Evolutionary conservation across 1,139 yeast species (phyloP), one percentile per base, ranked within the genome.

Genomic region (Candida albicans): DNA sequence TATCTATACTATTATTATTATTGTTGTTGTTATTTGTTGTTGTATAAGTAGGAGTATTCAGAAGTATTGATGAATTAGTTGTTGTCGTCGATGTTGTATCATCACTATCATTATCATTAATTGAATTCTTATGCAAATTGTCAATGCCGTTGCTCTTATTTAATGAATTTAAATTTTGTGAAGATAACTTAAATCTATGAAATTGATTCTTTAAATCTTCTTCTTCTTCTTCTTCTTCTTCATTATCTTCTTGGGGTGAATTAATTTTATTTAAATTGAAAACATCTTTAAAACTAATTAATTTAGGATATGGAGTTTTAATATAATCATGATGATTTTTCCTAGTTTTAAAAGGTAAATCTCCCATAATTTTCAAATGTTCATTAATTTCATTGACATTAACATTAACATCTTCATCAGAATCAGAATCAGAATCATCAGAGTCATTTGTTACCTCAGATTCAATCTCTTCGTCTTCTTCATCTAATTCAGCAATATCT

Each of bases 221-320:
- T 3, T 51, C 56, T 7, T 54, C 58, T 18, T 55, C 58, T 7
- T 52, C 57, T 4, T 50, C 56, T 4, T 49, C 54, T 9, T 46
- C 54, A 12, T 50, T 52, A 1, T 47, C 48, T 10, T 40, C 44
- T 25, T 45, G 48, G n/a, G 42, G 41, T 11, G 47, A 51, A 15
- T 47, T 49, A 13, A 50, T 53, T 34, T 52, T 54, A n/a, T 55
- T 52, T 22, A 56, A 47, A 33, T 57, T 56, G 47, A 72, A 71
- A 1, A 70, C 74, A 45, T 67, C 61, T 36, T 64, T 64, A 46
- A 70, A 70, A 35, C 57, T 62, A 43, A 67, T 54, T 15, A 50
- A 50, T 29, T 59, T 54, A 3, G 72, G 73, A 43, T 56, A 57
- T 7, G 73, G 73, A 0, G 70, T 62, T 35, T 58, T 61, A 1